Evolutionary conservation across 441 rosid species (phyloP).

Genomic region (Manihot esculenta): DNA sequence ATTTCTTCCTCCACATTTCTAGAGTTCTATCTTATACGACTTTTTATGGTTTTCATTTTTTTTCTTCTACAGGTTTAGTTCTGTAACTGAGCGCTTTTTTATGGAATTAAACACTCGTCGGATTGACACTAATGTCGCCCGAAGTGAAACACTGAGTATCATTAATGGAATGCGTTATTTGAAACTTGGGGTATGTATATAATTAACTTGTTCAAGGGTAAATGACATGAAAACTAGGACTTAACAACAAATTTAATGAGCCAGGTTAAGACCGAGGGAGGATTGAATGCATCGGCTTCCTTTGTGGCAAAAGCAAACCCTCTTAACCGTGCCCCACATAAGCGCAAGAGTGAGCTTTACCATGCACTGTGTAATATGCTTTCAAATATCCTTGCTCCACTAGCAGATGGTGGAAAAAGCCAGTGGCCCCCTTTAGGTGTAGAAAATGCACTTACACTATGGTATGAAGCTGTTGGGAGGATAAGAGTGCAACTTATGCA

Average conservation of each 20-base stretch:
- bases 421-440: slow-evolving; percentile 99
- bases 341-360: slow-evolving; percentile 95
- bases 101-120: slow-evolving; percentile 94
- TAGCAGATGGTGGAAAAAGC: slow-evolving; percentile 93
- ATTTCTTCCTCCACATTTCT: slow-evolving; percentile 10
- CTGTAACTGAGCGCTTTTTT: slow-evolving; percentile 93
- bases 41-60: slow-evolving; percentile 15
- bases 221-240: slow-evolving; percentile 23
- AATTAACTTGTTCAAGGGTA: slow-evolving; percentile 16
- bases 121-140: slow-evolving; percentile 76
- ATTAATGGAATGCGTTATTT: slow-evolving; percentile 99
- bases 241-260: slow-evolving; percentile 32
- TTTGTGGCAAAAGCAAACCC: slow-evolving; percentile 99
- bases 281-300: slow-evolving; percentile 97
- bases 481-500: slow-evolving; percentile 81
- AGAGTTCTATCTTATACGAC: slow-evolving; percentile 7
- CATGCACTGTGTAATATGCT: slow-evolving; percentile 99
- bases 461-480: slow-evolving; percentile 98
- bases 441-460: slow-evolving; percentile 87
- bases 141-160: slow-evolving; percentile 93
- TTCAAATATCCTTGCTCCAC: slow-evolving; percentile 92
- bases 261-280: slow-evolving; percentile 97
- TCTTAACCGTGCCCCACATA: slow-evolving; percentile 86
- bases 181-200: slow-evolving; percentile 86
- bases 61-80: slow-evolving; percentile 73